A percentile compares a stretch with the other conserved stretches of the same genome.
phyloP scores from a whole-genome alignment of 2,329 filamentous ascomycete species.

The Tolypocladium ovalisporum region DNA sequence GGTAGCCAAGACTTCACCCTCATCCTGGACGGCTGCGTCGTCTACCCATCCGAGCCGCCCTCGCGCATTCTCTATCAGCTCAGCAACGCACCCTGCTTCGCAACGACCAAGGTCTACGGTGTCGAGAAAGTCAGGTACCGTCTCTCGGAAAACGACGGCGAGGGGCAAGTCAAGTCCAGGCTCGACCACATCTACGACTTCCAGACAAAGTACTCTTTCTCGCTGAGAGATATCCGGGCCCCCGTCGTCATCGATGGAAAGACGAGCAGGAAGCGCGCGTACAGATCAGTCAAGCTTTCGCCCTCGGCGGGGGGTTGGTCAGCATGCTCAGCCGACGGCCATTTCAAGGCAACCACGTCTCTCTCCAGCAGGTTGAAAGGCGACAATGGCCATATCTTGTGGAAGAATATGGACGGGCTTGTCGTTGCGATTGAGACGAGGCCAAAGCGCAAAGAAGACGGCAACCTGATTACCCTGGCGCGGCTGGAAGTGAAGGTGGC shows the following conservation, averaged over 20 bases:
- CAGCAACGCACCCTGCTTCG: neutral
- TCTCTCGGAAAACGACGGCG: neutral
- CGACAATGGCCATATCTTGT: neutral
- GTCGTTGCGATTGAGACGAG: neutral
- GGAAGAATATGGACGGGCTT: neutral
- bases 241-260: neutral
- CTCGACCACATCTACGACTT: neutral
- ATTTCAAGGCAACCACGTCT: neutral
- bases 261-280: neutral
- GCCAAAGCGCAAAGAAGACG: neutral
- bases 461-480: neutral
- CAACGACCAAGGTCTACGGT: neutral
- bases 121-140: neutral
- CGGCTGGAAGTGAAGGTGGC: neutral
- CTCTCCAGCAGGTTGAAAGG: neutral
- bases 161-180: neutral
- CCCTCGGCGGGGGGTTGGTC: neutral
- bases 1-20: neutral
- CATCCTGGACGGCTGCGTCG: neutral
- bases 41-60: neutral
- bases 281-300: neutral
- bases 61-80: neutral
- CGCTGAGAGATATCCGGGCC: neutral
- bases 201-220: neutral
- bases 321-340: neutral